A percentile compares a stretch with the other conserved stretches of the same genome.
phyloP scores from a whole-genome alignment of 345 rosid genomes.

The Triadica sebifera region DNA sequence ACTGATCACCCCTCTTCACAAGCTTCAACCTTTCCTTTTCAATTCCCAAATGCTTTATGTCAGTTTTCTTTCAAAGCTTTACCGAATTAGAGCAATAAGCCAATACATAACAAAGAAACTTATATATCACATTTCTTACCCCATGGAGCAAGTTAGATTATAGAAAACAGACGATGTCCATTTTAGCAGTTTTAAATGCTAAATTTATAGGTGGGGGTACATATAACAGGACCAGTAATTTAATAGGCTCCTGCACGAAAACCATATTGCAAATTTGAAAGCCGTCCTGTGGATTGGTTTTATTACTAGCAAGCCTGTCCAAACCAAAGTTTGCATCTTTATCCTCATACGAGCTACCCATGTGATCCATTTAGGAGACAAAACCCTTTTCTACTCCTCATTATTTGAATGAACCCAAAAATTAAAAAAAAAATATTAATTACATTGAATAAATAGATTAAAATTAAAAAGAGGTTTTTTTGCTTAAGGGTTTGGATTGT shows the following conservation, averaged over 20 bases:
- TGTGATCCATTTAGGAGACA: too few relatives aligned
- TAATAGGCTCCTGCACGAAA: too few relatives aligned
- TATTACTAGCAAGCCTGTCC: not conserved
- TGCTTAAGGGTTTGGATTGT: too few relatives aligned
- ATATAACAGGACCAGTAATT: not conserved
- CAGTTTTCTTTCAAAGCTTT: not conserved
- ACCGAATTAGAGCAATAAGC: not conserved
- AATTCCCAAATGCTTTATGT: not conserved
- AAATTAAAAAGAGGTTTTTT: too few relatives aligned
- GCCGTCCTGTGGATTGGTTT: not conserved
- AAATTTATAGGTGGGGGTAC: not conserved
- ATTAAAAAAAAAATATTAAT: too few relatives aligned
- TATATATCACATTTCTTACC: constrained; percentile 1
- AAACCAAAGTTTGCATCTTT: too few relatives aligned
- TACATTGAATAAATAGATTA: too few relatives aligned
- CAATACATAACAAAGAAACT: not conserved
- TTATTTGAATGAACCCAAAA: too few relatives aligned
- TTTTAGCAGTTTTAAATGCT: not conserved
- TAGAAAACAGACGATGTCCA: not conserved
- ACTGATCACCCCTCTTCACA: not conserved
- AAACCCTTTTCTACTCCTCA: too few relatives aligned
- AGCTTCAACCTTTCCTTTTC: not conserved
- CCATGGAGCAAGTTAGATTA: not conserved
- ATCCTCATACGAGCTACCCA: too few relatives aligned
- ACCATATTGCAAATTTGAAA: not conserved